Conservation (phyloP, 768 basidiomycete genomes). For the Candolleomyces eurysporus region DNA sequence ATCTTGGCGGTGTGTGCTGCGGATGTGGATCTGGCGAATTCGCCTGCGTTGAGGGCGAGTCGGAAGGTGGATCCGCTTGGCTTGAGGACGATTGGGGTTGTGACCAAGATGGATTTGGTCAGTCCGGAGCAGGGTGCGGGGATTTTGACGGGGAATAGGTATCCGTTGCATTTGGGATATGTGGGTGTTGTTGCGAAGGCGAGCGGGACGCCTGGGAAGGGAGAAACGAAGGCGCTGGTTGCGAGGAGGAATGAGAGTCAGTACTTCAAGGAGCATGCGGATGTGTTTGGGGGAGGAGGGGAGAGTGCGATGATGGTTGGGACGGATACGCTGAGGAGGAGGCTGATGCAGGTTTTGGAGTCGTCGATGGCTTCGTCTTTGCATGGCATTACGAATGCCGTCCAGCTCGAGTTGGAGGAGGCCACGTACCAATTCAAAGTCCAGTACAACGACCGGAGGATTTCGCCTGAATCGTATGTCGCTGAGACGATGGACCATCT, state of each 20-base stretch:
- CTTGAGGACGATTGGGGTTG: constrained; percentile 91
- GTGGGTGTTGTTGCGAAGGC: constrained; percentile 94
- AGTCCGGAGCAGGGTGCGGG: constrained; percentile 76
- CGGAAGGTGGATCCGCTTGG: constrained; percentile 94
- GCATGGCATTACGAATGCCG: constrained; percentile 95
- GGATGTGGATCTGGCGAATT: constrained; percentile 98
- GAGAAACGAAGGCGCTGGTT: constrained; percentile 48
- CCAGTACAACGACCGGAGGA: constrained; percentile 92
- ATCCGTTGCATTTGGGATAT: constrained; percentile 96
- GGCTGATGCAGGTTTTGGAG: constrained; percentile 96
- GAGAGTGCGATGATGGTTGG: constrained; percentile 73
- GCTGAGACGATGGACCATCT: constrained; percentile 95
- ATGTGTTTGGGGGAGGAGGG: constrained; percentile 57
- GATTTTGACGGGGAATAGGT: constrained; percentile 86
- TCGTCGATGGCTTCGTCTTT: constrained; percentile 96
- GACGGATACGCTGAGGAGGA: constrained; percentile 82
- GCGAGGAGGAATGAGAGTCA: constrained; percentile 59
- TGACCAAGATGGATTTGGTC: constrained; percentile 99
- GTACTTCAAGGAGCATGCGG: constrained; percentile 63
- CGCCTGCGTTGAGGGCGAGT: constrained; percentile 91
- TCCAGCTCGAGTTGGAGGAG: constrained; percentile 96
- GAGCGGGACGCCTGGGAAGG: constrained; percentile 44
- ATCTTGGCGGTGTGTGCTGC: constrained; percentile 98
- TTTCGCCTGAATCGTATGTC: constrained; percentile 95
- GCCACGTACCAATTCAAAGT: constrained; percentile 99